phyloP scores from a whole-genome alignment of 2,329 filamentous ascomycete genomes.

The Trematosphaeria pertusa region DNA sequence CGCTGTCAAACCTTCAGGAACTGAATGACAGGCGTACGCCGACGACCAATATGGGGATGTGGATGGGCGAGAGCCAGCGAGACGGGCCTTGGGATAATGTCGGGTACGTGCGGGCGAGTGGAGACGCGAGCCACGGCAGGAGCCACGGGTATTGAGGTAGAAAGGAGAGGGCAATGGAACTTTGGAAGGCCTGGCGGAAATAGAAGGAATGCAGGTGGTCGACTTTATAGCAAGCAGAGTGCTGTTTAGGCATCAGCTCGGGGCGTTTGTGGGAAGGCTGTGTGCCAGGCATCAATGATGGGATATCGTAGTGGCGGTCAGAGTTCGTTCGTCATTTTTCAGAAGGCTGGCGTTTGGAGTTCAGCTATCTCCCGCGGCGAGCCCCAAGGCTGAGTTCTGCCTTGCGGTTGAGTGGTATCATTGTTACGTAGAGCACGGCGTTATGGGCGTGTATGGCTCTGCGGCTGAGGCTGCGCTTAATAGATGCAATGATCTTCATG shows the following conservation, averaged over 20 bases:
- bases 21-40: background rate
- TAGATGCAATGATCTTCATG: too few relatives aligned
- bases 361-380: background rate
- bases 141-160: background rate
- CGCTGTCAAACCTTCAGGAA: constrained; percentile 9
- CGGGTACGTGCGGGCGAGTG: constrained; percentile 9
- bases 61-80: constrained; percentile 12
- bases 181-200: too few relatives aligned
- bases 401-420: background rate
- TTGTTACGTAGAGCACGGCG: background rate
- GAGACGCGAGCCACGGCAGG: background rate
- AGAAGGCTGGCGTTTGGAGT: background rate
- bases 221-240: background rate
- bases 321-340: background rate
- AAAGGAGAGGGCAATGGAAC: background rate
- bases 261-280: background rate
- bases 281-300: background rate
- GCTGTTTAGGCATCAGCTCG: background rate
- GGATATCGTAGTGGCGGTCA: background rate
- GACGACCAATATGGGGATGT: constrained; percentile 8
- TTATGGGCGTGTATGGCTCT: too few relatives aligned
- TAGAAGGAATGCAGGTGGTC: too few relatives aligned
- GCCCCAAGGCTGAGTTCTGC: background rate
- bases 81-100: constrained; percentile 17
- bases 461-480: too few relatives aligned